Conservation (phyloP, 768 basidiomycete species). For the Leccinum ochraceum region DNA sequence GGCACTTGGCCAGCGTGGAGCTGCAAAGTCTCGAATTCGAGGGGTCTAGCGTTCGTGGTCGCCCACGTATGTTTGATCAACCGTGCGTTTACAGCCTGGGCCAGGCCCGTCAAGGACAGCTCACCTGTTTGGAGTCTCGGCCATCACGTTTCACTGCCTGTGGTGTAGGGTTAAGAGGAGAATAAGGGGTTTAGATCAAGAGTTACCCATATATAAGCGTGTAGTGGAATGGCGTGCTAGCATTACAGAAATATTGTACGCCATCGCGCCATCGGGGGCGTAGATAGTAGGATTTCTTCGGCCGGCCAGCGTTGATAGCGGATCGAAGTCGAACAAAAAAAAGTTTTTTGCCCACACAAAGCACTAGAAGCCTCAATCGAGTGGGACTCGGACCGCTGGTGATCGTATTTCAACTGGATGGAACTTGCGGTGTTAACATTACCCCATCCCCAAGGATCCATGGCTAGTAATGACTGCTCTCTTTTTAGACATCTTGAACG, state of each 20-base stretch:
- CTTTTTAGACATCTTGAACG: background rate
- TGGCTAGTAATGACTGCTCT: background rate
- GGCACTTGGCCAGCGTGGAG: slow-evolving; percentile 60
- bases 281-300: background rate
- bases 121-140: background rate
- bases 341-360: background rate
- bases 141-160: background rate
- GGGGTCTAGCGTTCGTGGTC: slow-evolving; percentile 29
- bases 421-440: background rate
- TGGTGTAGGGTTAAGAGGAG: background rate
- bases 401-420: background rate
- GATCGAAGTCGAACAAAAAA: background rate
- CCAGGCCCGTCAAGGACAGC: background rate
- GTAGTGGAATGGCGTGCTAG: background rate
- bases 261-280: background rate
- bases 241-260: background rate
- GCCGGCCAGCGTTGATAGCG: too few relatives aligned
- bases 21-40: slow-evolving; percentile 64
- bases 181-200: background rate
- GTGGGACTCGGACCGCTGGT: background rate
- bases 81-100: background rate
- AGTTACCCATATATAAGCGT: background rate
- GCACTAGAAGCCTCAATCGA: background rate
- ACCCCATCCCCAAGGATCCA: background rate
- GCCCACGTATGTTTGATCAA: background rate